A percentile compares a stretch with the other conserved stretches of the same genome.
Conservation (phyloP, 2,329 filamentous ascomycete genomes). For the Phaeosphaeria sp. region DNA sequence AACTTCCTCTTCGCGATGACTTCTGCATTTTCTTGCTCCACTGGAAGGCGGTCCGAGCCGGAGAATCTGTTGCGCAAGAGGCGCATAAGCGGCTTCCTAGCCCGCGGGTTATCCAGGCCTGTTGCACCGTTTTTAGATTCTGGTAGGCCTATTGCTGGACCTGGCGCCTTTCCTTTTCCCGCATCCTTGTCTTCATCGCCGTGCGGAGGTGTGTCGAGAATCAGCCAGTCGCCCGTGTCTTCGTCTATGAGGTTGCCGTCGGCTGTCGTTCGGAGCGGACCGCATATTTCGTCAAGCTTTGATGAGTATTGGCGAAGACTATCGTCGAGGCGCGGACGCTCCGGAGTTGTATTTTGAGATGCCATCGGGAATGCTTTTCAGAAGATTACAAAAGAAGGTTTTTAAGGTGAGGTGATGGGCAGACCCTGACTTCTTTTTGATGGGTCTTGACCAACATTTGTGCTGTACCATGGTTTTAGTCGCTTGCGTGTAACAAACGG, state of each 20-base stretch:
- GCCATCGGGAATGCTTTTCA: not conserved
- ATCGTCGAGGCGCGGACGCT: conserved; percentile 2
- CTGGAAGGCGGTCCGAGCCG: not conserved
- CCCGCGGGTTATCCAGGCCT: conserved; percentile 10
- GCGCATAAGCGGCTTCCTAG: not conserved
- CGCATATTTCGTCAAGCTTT: conserved; percentile 3
- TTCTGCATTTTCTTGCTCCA: not conserved
- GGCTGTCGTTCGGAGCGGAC: conserved; percentile 5
- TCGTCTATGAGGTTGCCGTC: conserved; percentile 12
- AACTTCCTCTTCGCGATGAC: not conserved
- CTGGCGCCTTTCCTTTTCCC: not conserved
- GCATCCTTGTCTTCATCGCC: not conserved
- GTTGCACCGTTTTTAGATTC: conserved; percentile 18
- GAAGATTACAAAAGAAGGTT: not conserved
- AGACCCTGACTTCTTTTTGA: not conserved
- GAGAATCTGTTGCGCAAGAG: conserved; percentile 3
- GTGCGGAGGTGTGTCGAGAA: conserved; percentile 8
- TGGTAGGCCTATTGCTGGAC: conserved; percentile 2
- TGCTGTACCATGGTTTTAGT: not conserved
- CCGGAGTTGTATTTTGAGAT: not conserved
- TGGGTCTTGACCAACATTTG: not conserved
- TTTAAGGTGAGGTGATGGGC: not conserved
- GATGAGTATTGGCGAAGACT: conserved; percentile 1
- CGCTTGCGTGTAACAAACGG: not conserved
- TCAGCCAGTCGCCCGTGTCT: conserved; percentile 13